Base-by-base conservation (phyloP, 148 eudicot genomes). In the Cornus kousa region DNA sequence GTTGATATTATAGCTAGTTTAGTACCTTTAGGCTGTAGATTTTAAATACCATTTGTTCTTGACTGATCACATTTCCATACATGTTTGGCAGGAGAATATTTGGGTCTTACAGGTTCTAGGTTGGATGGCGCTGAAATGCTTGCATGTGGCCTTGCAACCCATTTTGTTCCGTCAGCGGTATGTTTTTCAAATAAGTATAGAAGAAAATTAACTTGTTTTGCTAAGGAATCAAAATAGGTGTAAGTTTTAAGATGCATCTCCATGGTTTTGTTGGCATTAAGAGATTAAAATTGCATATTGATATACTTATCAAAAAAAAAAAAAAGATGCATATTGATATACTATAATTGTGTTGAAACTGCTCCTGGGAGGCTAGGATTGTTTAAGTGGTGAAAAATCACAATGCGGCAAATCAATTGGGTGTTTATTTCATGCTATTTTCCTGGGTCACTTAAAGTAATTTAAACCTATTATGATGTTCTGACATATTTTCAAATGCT, bases 71-170 rank as follows among this genome's bases (percentile, higher is more conserved):
- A 39, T 33, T 69, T 24, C 17, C 31, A 17, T 68, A 3, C 23
- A n/a, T 62, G 1, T 71, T 23, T 72, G 80, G 80, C 89, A 95
- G 99, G 97, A 74, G 99, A 93, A 82, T 95, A 95, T 86, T 87
- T 83, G 50, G 97, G 97, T 55, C 90, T 95, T 71, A 89, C 99
- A 62, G 97, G 99, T 17, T 77, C 93, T 70, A 80, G 97, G 86
- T 87, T 95, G 87, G 97, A 95, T 89, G 99, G 99, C 75, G 92
- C 97, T 73, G 97, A 95, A 88, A 95, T 93, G 99, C 94, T 95
- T 84, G 97, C 97, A 24, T 93, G 97, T 75, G 99, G 97, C 77
- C 96, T 95, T 76, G 99, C 97, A 76, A 95, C 99, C 72, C 97
- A 95, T 79, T 95, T 89, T 87, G 97, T 95, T 82, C 87, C 83